Evolutionary conservation across 768 basidiomycete genomes (phyloP).

Genomic region (Royoungia palumana): DNA sequence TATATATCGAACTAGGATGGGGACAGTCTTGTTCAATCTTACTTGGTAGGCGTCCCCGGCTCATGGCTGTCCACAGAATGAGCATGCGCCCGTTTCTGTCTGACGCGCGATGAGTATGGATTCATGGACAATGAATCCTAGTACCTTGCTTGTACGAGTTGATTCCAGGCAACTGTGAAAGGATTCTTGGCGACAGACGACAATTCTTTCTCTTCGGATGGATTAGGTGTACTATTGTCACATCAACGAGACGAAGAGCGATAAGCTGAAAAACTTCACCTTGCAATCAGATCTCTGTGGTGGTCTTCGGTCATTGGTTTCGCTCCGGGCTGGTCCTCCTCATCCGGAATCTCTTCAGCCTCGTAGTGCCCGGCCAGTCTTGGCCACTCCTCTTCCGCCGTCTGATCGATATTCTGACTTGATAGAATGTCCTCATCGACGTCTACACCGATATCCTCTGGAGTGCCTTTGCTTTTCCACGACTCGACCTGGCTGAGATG

Average conservation of each 20-base stretch:
- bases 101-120: constrained; percentile 5
- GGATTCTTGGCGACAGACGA: constrained; percentile 10
- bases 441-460: constrained; percentile 22
- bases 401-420: constrained; percentile 34
- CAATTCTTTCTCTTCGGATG: neutral
- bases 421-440: constrained; percentile 31
- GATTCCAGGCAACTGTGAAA: constrained; percentile 21
- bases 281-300: neutral
- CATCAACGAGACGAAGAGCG: neutral
- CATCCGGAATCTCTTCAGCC: constrained; percentile 12
- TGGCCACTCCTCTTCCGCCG: constrained; percentile 23
- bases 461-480: constrained; percentile 3
- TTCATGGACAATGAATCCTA: neutral
- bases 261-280: neutral
- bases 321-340: neutral
- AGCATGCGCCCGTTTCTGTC: constrained; percentile 25
- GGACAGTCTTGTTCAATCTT: neutral
- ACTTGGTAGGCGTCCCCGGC: constrained; percentile 22
- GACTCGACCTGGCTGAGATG: constrained; percentile 15
- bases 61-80: constrained; percentile 12
- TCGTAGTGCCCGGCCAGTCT: constrained; percentile 11
- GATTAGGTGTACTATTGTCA: neutral
- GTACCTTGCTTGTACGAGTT: constrained; percentile 17
- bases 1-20: neutral
- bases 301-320: neutral